A percentile compares a stretch with the other conserved stretches of the same genome.
phyloP scores from a whole-genome alignment of 2,329 filamentous ascomycete genomes.

The Fusarium armeniacum region DNA sequence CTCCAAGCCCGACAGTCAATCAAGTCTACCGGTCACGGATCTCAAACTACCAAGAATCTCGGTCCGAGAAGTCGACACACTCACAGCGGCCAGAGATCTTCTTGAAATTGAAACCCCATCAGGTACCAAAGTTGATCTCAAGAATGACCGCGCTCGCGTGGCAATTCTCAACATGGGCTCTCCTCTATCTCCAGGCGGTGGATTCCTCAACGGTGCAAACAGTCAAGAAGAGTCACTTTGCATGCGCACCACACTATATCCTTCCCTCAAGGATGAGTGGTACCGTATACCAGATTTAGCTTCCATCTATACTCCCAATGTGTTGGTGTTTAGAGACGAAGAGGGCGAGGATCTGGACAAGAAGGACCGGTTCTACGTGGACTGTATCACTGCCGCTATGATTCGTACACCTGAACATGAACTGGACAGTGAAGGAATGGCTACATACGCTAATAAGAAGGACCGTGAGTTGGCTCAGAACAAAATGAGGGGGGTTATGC shows the following conservation, averaged over 20 bases:
- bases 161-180: slow-evolving; percentile 76
- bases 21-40: background rate
- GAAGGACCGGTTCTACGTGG: slow-evolving; percentile 69
- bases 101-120: slow-evolving; percentile 8
- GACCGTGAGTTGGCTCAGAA: slow-evolving; percentile 65
- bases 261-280: slow-evolving; percentile 69
- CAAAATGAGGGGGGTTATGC: slow-evolving; percentile 71
- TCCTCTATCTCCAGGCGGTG: slow-evolving; percentile 71
- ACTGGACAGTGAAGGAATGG: slow-evolving; percentile 52
- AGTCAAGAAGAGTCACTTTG: slow-evolving; percentile 74
- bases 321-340: slow-evolving; percentile 68
- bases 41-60: slow-evolving; percentile 55
- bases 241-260: slow-evolving; percentile 70
- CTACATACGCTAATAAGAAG: slow-evolving; percentile 58
- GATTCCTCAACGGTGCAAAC: slow-evolving; percentile 70
- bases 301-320: slow-evolving; percentile 69
- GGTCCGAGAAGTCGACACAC: slow-evolving; percentile 65
- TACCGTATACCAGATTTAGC: slow-evolving; percentile 72
- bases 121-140: slow-evolving; percentile 9
- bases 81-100: slow-evolving; percentile 61
- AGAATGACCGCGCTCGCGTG: slow-evolving; percentile 53
- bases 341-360: slow-evolving; percentile 56
- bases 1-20: background rate
- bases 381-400: slow-evolving; percentile 71
- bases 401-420: slow-evolving; percentile 68